Conservation (phyloP, 1,284 basidiomycete species). For the Pyrrhoderma noxium region DNA sequence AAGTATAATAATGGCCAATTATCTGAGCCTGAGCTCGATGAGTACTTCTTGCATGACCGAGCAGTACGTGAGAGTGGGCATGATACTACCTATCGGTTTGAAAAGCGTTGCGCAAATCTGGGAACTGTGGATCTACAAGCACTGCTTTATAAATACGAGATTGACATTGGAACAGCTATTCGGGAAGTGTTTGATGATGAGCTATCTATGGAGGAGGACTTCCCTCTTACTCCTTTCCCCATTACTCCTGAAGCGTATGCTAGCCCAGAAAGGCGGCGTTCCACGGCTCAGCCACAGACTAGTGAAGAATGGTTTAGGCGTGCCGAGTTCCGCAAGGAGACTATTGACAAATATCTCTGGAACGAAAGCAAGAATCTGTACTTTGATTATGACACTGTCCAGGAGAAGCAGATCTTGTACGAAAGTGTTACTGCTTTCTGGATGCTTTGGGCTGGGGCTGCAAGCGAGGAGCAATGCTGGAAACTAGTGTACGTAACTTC, state of each 20-base stretch:
- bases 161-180: conserved; percentile 91
- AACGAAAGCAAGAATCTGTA: conserved; percentile 93
- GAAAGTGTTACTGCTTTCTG: conserved; percentile 95
- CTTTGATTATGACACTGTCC: conserved; percentile 93
- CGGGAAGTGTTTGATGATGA: conserved; percentile 90
- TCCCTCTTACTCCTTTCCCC: conserved; percentile 86
- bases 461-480: conserved; percentile 90
- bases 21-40: conserved; percentile 86
- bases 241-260: conserved; percentile 75
- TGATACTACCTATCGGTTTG: conserved; percentile 96
- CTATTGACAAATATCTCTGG: conserved; percentile 95
- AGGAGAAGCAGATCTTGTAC: conserved; percentile 87
- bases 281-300: conserved; percentile 55
- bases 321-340: conserved; percentile 72
- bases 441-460: conserved; percentile 96
- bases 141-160: conserved; percentile 87
- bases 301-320: conserved; percentile 89
- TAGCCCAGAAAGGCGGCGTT: conserved; percentile 51
- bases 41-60: conserved; percentile 97
- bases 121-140: conserved; percentile 96
- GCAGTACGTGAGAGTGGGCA: conserved; percentile 93
- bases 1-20: conserved; percentile 86
- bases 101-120: conserved; percentile 93
- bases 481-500: conserved; percentile 70
- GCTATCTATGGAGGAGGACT: conserved; percentile 88